Conservation (phyloP, 768 basidiomycete genomes). For the Hygrophoropsis aurantiaca region DNA sequence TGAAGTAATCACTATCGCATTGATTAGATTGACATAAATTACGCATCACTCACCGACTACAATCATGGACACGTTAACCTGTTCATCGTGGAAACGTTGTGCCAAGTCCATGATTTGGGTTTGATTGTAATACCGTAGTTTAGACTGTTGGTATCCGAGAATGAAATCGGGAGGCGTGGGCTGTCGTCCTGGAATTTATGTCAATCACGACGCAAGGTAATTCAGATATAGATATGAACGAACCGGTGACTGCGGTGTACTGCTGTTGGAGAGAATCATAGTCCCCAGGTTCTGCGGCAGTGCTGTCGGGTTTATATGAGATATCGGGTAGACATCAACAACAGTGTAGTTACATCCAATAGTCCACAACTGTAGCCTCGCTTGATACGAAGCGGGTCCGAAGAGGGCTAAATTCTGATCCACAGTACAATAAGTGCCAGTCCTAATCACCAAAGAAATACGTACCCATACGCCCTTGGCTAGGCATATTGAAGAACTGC, state of each 20-base stretch:
- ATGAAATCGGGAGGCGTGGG: slow-evolving; percentile 37
- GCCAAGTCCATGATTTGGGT: slow-evolving; percentile 34
- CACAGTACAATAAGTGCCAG: no score
- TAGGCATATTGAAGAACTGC: slow-evolving; percentile 37
- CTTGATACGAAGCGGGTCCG: slow-evolving; percentile 31
- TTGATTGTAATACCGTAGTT: slow-evolving; percentile 37
- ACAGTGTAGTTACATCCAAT: slow-evolving; percentile 26
- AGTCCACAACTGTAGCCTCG: slow-evolving; percentile 36
- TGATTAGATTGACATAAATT: background rate
- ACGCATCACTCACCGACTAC: slow-evolving; percentile 31
- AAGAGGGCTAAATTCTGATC: slow-evolving; percentile 31
- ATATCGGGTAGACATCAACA: background rate
- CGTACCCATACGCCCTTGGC: slow-evolving; percentile 34
- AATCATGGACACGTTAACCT: slow-evolving; percentile 36
- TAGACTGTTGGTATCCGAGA: slow-evolving; percentile 37
- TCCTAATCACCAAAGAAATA: background rate
- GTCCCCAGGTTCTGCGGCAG: slow-evolving; percentile 34
- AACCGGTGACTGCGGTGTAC: slow-evolving; percentile 36
- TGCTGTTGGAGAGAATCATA: slow-evolving; percentile 36
- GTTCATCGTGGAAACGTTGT: slow-evolving; percentile 36
- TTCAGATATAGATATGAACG: background rate
- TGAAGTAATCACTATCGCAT: background rate
- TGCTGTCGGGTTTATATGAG: slow-evolving; percentile 17
- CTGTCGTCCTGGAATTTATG: slow-evolving; percentile 25
- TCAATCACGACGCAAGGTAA: background rate